These are phyloP conservation scores for Lycium barbarum DNA, from an alignment of 257 asterid genomes.

Conservation along the genomic window DNA sequence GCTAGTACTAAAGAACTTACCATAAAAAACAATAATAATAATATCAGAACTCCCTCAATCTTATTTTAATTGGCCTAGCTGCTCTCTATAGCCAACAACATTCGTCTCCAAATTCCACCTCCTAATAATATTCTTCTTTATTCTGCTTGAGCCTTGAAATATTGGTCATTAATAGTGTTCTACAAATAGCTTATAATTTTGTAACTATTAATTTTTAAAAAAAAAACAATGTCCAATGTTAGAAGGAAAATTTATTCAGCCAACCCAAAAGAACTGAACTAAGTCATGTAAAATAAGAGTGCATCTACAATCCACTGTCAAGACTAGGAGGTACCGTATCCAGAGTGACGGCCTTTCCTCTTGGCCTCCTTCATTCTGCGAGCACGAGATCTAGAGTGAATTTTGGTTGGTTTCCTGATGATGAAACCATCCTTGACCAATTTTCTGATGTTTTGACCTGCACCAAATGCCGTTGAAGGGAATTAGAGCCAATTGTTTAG, in stretches of 20 bases:
- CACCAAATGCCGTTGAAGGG: no score
- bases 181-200: not conserved
- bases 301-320: not conserved
- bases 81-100: not conserved
- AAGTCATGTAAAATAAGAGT: not conserved
- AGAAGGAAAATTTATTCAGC: not conserved
- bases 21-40: not conserved
- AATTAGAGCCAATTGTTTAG: not conserved
- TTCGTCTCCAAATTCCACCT: not conserved
- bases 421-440: constrained; percentile 28
- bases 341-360: constrained; percentile 32
- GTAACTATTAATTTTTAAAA: not conserved
- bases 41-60: no score
- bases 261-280: not conserved
- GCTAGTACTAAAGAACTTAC: not conserved
- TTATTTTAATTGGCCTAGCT: not conserved
- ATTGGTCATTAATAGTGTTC: not conserved
- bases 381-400: constrained; percentile 30
- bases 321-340: constrained; percentile 20
- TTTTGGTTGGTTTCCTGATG: constrained; percentile 30
- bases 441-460: constrained; percentile 28
- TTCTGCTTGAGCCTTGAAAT: not conserved
- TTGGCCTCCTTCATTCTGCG: constrained; percentile 30
- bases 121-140: not conserved
- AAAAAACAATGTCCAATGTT: not conserved